Conservation (phyloP, 495 filamentous ascomycete species). For the Darksidea phi region DNA sequence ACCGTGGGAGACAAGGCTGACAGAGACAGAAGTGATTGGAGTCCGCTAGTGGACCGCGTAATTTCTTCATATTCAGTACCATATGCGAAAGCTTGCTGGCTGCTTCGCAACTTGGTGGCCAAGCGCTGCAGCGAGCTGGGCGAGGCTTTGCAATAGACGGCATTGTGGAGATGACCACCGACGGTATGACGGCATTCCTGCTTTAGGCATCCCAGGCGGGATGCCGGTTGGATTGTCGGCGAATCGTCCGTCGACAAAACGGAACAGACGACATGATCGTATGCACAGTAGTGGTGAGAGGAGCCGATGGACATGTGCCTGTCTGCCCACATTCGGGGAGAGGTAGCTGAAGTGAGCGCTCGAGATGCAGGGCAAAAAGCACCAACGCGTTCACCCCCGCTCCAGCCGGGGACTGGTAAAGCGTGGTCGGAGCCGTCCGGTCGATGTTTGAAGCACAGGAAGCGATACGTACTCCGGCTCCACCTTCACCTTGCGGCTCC, state of each 20-base stretch:
- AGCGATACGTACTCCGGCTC: constrained; percentile 5
- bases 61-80: background rate
- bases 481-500: constrained; percentile 11
- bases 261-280: background rate
- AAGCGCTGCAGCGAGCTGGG: background rate
- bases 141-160: constrained; percentile 20
- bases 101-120: background rate
- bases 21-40: background rate
- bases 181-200: too few species aligned
- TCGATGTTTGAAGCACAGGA: too few species aligned
- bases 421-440: background rate
- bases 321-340: background rate
- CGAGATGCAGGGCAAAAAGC: background rate
- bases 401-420: background rate
- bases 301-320: constrained; percentile 13
- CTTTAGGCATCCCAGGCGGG: background rate
- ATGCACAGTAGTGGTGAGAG: constrained; percentile 8
- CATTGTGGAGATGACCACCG: constrained; percentile 19
- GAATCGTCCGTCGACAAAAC: background rate
- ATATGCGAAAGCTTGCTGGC: constrained; percentile 1
- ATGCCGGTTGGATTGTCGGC: background rate
- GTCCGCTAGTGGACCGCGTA: background rate
- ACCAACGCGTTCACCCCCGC: background rate
- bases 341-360: too few species aligned
- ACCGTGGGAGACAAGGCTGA: too few species aligned